Evolutionary conservation across 805 yeast genomes (phyloP), one percentile per base, ranked within the genome.

Genomic region (Candida methanosorbosa): DNA sequence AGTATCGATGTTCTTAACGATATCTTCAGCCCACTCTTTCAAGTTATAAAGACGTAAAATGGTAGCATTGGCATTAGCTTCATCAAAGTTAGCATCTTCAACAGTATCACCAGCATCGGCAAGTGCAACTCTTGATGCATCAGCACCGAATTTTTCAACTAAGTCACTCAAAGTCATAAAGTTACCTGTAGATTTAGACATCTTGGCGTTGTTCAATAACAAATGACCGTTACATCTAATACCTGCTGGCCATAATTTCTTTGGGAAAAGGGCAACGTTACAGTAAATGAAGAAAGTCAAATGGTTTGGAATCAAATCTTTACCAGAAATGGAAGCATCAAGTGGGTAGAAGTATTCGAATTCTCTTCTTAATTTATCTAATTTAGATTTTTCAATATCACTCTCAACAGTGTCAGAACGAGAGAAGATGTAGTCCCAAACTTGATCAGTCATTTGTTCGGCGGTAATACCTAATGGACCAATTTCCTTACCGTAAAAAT

Each of bases 81-180:
- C 98, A 53, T 92, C 98, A 54, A 92, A 84, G 68, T 92, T 92
- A 35, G 98, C 98, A 61, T 92, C 98, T 65, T 92, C 98, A 46
- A 87, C 77, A 29, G 92, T 70, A 58, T 92, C 98, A 68, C 98
- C 98, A 34, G 97, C 96, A 67, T 92, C 98, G 30, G 97, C 98
- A 45, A 92, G 68, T 5, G 98, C 97, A 58, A 92, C 84, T 70
- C 98, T 82, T 9, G 95, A 69, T 28, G 97, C 97, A 61, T 92
- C 98, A 34, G 97, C 95, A 60, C 98, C 98, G 48, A 79, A 92
- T 63, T 92, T 92, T 49, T 76, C 70, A 40, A 80, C 79, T 56
- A 82, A 73, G 59, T 92, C 86, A 49, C 78, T 73, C 59, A 92
- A 68, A 34, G 97, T 92, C 78, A 85, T 70, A 58, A 92, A 92